Evolutionary conservation across 2,329 filamentous ascomycete species (phyloP).

Genomic region (Cercospora zeina): DNA sequence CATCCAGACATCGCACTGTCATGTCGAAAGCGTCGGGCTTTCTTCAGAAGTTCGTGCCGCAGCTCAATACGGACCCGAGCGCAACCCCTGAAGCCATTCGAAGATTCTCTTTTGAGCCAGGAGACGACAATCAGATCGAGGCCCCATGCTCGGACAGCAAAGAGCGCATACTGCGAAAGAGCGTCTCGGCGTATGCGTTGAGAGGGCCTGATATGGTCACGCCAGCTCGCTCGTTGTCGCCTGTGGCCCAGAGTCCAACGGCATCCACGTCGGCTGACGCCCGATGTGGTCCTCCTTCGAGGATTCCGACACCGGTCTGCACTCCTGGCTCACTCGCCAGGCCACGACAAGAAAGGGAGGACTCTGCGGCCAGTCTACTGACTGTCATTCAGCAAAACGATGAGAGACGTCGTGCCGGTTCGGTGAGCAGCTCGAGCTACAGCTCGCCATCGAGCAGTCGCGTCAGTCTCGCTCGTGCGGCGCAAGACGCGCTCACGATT

Average conservation of each 20-base stretch:
- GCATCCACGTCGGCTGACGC: conserved; percentile 22
- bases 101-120: conserved; percentile 49
- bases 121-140: conserved; percentile 40
- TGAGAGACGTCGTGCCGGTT: conserved; percentile 33
- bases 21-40: conserved; percentile 38
- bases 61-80: conserved; percentile 27
- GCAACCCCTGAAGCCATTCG: conserved; percentile 24
- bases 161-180: conserved; percentile 32
- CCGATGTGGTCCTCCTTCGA: conserved; percentile 36
- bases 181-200: conserved; percentile 30
- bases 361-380: conserved; percentile 44
- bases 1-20: conserved; percentile 28
- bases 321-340: conserved; percentile 35
- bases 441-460: conserved; percentile 28
- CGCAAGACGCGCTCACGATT: conserved; percentile 5
- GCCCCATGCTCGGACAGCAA: background rate
- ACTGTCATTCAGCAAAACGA: conserved; percentile 34
- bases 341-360: conserved; percentile 44
- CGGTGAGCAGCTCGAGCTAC: conserved; percentile 33
- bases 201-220: conserved; percentile 17
- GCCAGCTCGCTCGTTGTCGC: conserved; percentile 22
- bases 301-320: conserved; percentile 49
- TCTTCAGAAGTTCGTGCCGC: conserved; percentile 36
- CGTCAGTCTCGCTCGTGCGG: conserved; percentile 18
- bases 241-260: conserved; percentile 32